Evolutionary conservation across 2,329 filamentous ascomycete species (phyloP).

Genomic region (Neopestalotiopsis sp.): DNA sequence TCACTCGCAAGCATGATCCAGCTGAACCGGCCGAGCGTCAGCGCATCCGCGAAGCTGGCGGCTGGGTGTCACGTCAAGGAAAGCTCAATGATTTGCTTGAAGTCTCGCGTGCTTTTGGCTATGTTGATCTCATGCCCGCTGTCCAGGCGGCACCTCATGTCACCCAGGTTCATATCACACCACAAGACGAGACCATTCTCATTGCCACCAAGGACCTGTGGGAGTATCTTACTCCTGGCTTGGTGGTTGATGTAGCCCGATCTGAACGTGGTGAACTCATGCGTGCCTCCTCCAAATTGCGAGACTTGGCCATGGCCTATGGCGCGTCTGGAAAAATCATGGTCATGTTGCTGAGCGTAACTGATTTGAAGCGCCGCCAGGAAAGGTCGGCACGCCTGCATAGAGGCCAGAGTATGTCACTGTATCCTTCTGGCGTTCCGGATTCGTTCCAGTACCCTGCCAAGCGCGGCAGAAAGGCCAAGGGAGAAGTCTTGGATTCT

Average conservation of each 20-base stretch:
- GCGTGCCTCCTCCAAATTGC: conserved; percentile 91
- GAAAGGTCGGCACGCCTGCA: conserved; percentile 72
- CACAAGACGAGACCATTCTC: conserved; percentile 92
- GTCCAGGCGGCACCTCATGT: conserved; percentile 92
- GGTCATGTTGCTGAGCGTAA: conserved; percentile 97
- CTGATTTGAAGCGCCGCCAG: conserved; percentile 82
- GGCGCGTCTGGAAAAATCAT: conserved; percentile 94
- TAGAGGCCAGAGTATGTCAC: conserved; percentile 82
- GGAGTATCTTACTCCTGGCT: conserved; percentile 89
- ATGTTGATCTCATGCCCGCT: conserved; percentile 88
- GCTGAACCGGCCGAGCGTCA: conserved; percentile 83
- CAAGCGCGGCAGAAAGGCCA: conserved; percentile 66
- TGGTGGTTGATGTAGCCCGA: conserved; percentile 89
- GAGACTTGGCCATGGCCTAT: conserved; percentile 94
- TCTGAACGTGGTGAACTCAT: conserved; percentile 89
- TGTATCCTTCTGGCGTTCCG: conserved; percentile 76
- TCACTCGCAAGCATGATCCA: conserved; percentile 93
- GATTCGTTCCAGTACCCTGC: conserved; percentile 71
- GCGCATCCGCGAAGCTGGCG: conserved; percentile 91
- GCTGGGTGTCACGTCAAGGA: conserved; percentile 93
- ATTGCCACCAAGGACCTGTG: conserved; percentile 92
- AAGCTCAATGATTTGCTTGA: conserved; percentile 90
- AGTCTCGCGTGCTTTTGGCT: conserved; percentile 94
- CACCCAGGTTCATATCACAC: conserved; percentile 75
- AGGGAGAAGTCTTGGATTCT: conserved; percentile 77